phyloP scores from a whole-genome alignment of 1,139 yeast species.

The Pneumocystis wakefieldiae region DNA sequence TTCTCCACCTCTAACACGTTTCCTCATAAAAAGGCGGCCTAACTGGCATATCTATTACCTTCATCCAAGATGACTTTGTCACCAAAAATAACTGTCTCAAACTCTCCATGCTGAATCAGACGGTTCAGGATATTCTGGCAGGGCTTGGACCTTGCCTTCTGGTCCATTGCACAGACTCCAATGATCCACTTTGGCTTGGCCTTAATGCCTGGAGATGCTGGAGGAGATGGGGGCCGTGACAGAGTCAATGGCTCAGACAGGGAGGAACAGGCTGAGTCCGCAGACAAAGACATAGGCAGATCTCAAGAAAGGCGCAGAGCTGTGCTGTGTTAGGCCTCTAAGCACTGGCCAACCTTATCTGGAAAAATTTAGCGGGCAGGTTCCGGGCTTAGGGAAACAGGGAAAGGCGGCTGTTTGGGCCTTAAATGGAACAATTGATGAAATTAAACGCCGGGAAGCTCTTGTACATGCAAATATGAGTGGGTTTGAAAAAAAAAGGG shows the following conservation, averaged over 20 bases:
- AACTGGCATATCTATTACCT: constrained; percentile 15
- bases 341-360: too few species aligned
- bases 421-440: not conserved
- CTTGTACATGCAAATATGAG: too few species aligned
- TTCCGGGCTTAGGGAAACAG: too few species aligned
- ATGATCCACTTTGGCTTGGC: constrained; percentile 41
- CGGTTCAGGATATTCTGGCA: constrained; percentile 82
- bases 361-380: too few species aligned
- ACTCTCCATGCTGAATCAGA: constrained; percentile 82
- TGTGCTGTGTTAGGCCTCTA: too few species aligned
- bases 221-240: not conserved
- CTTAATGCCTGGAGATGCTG: not conserved
- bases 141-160: constrained; percentile 89
- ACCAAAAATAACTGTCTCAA: constrained; percentile 92
- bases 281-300: not conserved
- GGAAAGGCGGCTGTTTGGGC: too few species aligned
- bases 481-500: not conserved
- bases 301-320: not conserved
- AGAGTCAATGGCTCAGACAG: not conserved
- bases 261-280: not conserved
- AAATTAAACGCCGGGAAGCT: too few species aligned
- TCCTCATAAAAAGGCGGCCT: not conserved
- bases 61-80: constrained; percentile 95
- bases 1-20: constrained; percentile 45
- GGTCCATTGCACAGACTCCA: constrained; percentile 98